Conservation (phyloP, 305 asterid genomes). For the Fraxinus dipetala region DNA sequence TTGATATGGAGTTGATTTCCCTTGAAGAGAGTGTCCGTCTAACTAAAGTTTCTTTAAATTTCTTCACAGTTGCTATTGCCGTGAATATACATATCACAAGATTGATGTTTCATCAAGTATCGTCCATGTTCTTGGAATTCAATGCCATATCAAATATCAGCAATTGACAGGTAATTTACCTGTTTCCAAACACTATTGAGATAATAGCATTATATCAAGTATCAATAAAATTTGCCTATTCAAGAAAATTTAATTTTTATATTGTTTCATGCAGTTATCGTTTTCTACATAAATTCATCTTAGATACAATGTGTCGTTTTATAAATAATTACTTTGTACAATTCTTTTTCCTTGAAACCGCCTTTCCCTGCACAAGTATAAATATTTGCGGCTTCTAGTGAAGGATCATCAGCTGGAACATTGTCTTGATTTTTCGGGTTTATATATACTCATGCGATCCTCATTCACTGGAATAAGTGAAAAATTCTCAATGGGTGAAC, state of each 20-base stretch:
- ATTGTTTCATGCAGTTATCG: no score
- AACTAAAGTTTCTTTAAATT: background rate
- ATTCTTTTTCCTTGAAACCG: no score
- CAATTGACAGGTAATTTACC: conserved; percentile 28
- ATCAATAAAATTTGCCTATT: background rate
- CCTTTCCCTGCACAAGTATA: no score
- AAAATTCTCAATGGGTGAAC: background rate
- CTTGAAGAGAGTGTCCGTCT: conserved; percentile 10
- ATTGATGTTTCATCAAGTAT: background rate
- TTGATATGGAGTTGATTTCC: conserved; percentile 20
- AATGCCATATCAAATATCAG: conserved; percentile 12
- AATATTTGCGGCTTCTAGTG: no score
- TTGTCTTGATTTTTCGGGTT: no score
- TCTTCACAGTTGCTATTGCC: background rate
- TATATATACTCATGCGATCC: no score
- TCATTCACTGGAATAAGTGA: no score
- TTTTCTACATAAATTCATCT: background rate
- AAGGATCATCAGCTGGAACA: no score
- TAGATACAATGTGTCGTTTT: background rate
- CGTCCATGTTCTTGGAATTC: conserved; percentile 8
- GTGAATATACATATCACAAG: conserved; percentile 1
- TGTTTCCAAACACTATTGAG: background rate
- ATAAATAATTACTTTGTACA: background rate
- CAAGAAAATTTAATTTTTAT: no score
- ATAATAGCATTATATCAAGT: background rate